Percentiles rank a stretch among this genome's conserved stretches.
Conservation (phyloP, 345 rosid species). For the thale cress (Arabidopsis thaliana) region DNA sequence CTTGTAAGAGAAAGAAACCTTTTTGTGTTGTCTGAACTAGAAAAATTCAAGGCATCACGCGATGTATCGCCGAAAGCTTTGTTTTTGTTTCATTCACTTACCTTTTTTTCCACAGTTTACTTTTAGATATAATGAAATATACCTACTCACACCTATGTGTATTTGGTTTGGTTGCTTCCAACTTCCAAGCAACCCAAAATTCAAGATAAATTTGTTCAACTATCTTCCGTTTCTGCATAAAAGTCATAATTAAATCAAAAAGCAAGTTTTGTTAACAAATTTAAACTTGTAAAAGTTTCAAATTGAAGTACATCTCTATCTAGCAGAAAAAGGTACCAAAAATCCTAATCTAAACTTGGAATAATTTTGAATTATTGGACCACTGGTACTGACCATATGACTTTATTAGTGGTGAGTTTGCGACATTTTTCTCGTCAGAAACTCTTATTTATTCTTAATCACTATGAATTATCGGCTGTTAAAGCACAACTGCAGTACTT, state of each 20-base stretch:
- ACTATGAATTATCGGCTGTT: constrained; percentile 2
- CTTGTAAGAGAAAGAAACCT: constrained; percentile 9
- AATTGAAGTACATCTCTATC: not conserved
- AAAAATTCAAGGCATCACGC: constrained; percentile 47
- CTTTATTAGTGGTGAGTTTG: constrained; percentile 4
- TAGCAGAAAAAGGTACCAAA: not conserved
- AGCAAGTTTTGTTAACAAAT: not conserved
- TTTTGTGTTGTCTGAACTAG: constrained; percentile 41
- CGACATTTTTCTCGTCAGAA: constrained; percentile 11
- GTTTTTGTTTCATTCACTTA: constrained; percentile 18
- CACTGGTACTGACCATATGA: not conserved
- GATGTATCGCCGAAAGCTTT: constrained; percentile 46
- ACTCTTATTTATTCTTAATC: constrained; percentile 2
- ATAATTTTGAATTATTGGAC: constrained; percentile 11
- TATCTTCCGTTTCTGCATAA: not conserved
- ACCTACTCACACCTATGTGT: constrained; percentile 28
- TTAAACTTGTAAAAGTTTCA: not conserved
- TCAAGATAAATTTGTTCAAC: not conserved
- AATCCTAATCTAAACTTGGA: not conserved
- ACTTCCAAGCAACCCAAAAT: constrained; percentile 11
- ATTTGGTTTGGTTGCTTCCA: constrained; percentile 9
- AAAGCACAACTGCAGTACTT: not conserved
- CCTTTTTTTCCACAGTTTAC: constrained; percentile 34
- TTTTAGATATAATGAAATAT: constrained; percentile 16
- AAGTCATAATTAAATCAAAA: not conserved